A percentile compares a stretch with the other conserved stretches of the same genome.
phyloP scores from a whole-genome alignment of 1,284 basidiomycete genomes.

The Lentinus polychrous region DNA sequence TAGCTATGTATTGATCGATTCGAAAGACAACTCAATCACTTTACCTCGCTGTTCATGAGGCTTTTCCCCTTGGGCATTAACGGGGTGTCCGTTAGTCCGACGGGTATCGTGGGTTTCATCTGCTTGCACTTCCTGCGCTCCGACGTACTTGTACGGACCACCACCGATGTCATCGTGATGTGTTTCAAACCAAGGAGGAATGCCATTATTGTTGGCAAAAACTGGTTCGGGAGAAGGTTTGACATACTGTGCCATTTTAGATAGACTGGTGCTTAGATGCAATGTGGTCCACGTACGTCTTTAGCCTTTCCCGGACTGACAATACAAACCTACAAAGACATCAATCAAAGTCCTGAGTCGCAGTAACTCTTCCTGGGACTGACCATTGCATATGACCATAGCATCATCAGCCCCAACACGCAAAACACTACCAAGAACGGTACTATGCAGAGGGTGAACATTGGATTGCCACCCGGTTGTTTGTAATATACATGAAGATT shows the following conservation, averaged over 20 bases:
- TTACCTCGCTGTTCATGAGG: slow-evolving; percentile 10
- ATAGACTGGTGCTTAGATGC: not conserved
- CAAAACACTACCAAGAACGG: slow-evolving; percentile 52
- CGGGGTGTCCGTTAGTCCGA: not conserved
- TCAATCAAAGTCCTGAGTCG: not conserved
- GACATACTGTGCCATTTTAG: slow-evolving; percentile 20
- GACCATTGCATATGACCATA: slow-evolving; percentile 69
- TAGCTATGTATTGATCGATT: too few relatives aligned
- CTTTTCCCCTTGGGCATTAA: slow-evolving; percentile 3
- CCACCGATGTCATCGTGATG: slow-evolving; percentile 17
- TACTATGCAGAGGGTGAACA: slow-evolving; percentile 31
- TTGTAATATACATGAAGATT: not conserved
- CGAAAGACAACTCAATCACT: too few relatives aligned
- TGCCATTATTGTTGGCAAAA: slow-evolving; percentile 8
- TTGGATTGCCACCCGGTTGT: not conserved
- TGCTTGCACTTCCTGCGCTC: not conserved
- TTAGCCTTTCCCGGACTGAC: slow-evolving; percentile 65
- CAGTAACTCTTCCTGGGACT: slow-evolving; percentile 6
- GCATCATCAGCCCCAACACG: slow-evolving; percentile 58
- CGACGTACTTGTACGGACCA: slow-evolving; percentile 10
- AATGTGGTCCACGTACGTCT: slow-evolving; percentile 43
- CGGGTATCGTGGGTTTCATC: not conserved
- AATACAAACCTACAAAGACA: slow-evolving; percentile 41
- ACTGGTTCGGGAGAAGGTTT: slow-evolving; percentile 22
- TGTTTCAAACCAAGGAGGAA: slow-evolving; percentile 22